Base-by-base conservation (phyloP, 1,284 basidiomycete species). In the Trametes polyzona region DNA sequence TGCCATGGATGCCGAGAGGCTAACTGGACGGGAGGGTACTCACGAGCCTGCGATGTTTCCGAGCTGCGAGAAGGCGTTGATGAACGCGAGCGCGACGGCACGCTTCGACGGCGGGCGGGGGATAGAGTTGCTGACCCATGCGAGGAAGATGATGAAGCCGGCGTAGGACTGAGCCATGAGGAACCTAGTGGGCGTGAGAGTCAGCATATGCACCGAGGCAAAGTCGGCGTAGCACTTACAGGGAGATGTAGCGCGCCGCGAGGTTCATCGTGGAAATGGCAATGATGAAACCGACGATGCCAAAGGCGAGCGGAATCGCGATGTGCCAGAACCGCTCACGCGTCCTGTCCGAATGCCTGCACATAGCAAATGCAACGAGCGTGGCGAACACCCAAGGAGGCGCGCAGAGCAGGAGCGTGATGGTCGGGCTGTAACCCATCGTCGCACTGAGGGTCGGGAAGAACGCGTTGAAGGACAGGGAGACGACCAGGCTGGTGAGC, bases 1-100 rank as follows among this genome's bases (percentile, higher is more conserved):
- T 10, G 32, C n/a, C n/a, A n/a, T n/a, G n/a, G n/a, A n/a, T n/a
- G 17, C 23, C 9, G 43, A 30, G 21, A n/a, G 5, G 33, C 23
- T n/a, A n/a, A 19, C 11, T 29, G 23, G 21, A 2, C 5, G 29
- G 9, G 16, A 35, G 12, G 9, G 19, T 23, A 78, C 87, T 75
- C 71, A 93, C 78, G 90, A 89, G 65, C 91, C 90, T 47, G 82
- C 73, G 40, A 92, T 78, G 69, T 93, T 92, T 1, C 90, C 90
- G 2, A 89, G 74, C 62, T 88, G 83, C n/a, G 84, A 84, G 65
- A 89, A 82, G 24, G 86, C 80, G 67, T 92, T 92, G 59, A 90
- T 84, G 55, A 89, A 74, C 0, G 89, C 91, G 46, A 93, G 76
- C 4, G 85, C 86, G 17, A 90, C 87, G n/a, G 89, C 89, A 27